These are phyloP conservation scores for Guadua angustifolia DNA, from an alignment of 176 grass and related monocot genomes.

Conservation along the genomic window DNA sequence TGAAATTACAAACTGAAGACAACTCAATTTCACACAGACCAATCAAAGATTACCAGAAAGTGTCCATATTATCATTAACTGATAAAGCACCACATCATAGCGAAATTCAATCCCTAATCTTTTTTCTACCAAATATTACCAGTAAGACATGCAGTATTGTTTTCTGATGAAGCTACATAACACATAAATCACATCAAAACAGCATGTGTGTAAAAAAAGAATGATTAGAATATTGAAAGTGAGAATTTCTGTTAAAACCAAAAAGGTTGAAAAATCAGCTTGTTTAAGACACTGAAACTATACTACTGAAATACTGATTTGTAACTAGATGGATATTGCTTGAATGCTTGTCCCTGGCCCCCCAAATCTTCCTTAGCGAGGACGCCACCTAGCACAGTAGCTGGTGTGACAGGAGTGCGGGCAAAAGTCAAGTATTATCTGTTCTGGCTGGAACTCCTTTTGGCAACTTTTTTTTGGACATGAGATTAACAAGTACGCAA, in stretches of 20 bases:
- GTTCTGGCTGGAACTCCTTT: neutral
- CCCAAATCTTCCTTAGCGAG: neutral
- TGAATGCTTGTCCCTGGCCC: neutral
- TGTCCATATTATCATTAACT: neutral
- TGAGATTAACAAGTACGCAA: neutral
- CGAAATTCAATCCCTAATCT: neutral
- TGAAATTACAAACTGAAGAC: conserved; percentile 9
- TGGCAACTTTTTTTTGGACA: neutral
- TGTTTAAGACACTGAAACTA: neutral
- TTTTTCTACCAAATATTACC: neutral
- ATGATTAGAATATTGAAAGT: neutral
- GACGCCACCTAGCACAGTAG: neutral
- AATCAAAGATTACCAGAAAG: neutral
- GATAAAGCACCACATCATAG: neutral
- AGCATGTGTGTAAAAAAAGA: neutral
- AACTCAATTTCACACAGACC: neutral
- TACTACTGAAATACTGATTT: neutral
- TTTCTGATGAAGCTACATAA: conserved; percentile 3
- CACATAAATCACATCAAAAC: neutral
- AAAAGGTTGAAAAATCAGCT: neutral
- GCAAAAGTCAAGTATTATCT: neutral
- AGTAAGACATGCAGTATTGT: neutral
- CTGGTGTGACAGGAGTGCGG: neutral
- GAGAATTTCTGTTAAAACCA: neutral
- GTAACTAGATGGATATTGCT: neutral